Percentiles rank a stretch among this genome's conserved stretches.
Evolutionary conservation across 2,329 filamentous ascomycete genomes (phyloP).

Genomic region (Neoscytalidium dimidiatum): DNA sequence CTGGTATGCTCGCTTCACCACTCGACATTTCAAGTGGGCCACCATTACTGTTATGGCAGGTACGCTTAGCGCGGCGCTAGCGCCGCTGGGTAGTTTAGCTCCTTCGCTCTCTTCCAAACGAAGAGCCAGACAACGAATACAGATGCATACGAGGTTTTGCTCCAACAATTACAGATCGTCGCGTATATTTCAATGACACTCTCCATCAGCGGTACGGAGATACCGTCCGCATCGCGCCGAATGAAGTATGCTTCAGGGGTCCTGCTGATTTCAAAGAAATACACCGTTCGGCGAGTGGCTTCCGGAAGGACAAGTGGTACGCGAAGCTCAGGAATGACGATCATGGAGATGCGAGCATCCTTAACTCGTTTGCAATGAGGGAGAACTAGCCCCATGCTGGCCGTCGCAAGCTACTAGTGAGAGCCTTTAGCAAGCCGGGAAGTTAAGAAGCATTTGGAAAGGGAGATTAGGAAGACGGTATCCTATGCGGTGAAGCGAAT

Average conservation of each 20-base stretch:
- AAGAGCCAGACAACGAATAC: too few relatives aligned
- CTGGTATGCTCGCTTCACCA: conserved; percentile 28
- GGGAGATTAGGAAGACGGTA: conserved; percentile 33
- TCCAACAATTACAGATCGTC: conserved; percentile 39
- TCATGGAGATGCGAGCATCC: too few relatives aligned
- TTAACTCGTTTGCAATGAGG: too few relatives aligned
- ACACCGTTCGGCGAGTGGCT: conserved; percentile 17
- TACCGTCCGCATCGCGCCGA: conserved; percentile 30
- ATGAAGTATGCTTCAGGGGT: conserved; percentile 26
- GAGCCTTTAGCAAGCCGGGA: conserved; percentile 38
- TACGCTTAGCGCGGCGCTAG: too few relatives aligned
- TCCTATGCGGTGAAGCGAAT: conserved; percentile 36
- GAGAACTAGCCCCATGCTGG: too few relatives aligned
- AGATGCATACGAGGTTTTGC: too few relatives aligned
- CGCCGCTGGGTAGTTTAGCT: too few relatives aligned
- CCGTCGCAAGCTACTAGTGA: conserved; percentile 37
- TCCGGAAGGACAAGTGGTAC: neutral
- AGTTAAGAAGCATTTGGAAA: conserved; percentile 39
- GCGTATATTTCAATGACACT: conserved; percentile 41
- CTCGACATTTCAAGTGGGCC: conserved; percentile 10
- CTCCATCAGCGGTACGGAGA: conserved; percentile 29
- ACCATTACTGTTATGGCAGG: too few relatives aligned
- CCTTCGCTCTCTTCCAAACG: too few relatives aligned
- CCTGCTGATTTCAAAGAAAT: conserved; percentile 23
- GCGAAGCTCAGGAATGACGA: neutral